Conservation (phyloP, 2,329 filamentous ascomycete species). For the Rhytidhysteron rufulum region DNA sequence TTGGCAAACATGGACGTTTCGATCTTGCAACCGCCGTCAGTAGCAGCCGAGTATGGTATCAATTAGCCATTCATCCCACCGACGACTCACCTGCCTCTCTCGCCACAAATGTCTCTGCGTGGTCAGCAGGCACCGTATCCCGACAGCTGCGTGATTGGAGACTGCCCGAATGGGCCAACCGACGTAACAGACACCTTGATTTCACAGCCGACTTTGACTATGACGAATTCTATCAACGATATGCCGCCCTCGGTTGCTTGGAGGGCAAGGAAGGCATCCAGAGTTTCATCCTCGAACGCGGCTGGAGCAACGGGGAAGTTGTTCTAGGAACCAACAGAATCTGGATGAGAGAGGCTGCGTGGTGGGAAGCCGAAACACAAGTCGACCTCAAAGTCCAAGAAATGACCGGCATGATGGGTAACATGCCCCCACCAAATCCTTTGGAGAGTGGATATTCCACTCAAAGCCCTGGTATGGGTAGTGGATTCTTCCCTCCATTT, state of each 20-base stretch:
- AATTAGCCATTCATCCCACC: conserved; percentile 85
- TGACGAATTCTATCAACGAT: conserved; percentile 85
- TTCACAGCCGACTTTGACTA: conserved; percentile 96
- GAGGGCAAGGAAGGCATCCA: conserved; percentile 91
- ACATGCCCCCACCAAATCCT: conserved; percentile 53
- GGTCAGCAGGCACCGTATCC: conserved; percentile 91
- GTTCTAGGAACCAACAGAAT: conserved; percentile 86
- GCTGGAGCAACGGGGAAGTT: conserved; percentile 98
- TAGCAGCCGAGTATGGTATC: conserved; percentile 92
- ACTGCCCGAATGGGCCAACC: conserved; percentile 93
- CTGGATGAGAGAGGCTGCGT: conserved; percentile 90
- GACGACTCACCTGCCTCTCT: conserved; percentile 77
- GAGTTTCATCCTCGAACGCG: conserved; percentile 88
- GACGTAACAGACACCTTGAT: conserved; percentile 83
- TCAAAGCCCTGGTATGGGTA: conserved; percentile 49
- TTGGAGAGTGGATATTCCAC: conserved; percentile 72
- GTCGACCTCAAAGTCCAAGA: conserved; percentile 77
- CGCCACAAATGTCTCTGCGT: conserved; percentile 70
- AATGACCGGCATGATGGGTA: conserved; percentile 41
- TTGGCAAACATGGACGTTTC: conserved; percentile 74
- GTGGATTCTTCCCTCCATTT: conserved; percentile 65
- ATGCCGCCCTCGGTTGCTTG: conserved; percentile 76
- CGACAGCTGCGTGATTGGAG: conserved; percentile 91
- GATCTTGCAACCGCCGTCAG: conserved; percentile 71
- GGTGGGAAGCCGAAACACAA: conserved; percentile 98